phyloP scores from a whole-genome alignment of 768 basidiomycete species.

The Sarcomyxa edulis region DNA sequence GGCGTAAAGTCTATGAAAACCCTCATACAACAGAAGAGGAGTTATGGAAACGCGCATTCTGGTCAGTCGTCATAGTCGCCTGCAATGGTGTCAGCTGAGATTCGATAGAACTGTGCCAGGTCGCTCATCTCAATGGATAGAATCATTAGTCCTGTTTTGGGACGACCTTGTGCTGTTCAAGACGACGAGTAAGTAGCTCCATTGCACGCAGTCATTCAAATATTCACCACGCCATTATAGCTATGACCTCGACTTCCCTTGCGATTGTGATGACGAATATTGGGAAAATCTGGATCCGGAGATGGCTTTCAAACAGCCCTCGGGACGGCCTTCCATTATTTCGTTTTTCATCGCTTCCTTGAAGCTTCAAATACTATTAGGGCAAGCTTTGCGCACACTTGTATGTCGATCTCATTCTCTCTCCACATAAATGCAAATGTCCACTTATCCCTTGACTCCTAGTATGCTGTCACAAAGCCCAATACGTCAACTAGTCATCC shows the following conservation, averaged over 20 bases:
- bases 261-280: too few relatives aligned
- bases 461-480: slow-evolving; percentile 57
- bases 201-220: not conserved
- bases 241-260: slow-evolving; percentile 56
- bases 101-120: slow-evolving; percentile 6
- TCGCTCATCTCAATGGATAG: slow-evolving; percentile 15
- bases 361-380: slow-evolving; percentile 46
- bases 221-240: slow-evolving; percentile 28
- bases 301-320: slow-evolving; percentile 48
- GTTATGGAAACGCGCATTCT: too few relatives aligned
- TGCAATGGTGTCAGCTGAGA: not conserved
- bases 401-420: slow-evolving; percentile 30
- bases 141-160: slow-evolving; percentile 31
- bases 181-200: slow-evolving; percentile 46
- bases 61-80: slow-evolving; percentile 19
- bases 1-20: slow-evolving; percentile 24
- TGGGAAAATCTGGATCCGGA: slow-evolving; percentile 44
- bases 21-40: slow-evolving; percentile 39
- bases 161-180: slow-evolving; percentile 52
- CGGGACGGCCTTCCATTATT: slow-evolving; percentile 37
- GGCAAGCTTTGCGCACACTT: slow-evolving; percentile 44
- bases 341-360: slow-evolving; percentile 39
- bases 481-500: slow-evolving; percentile 31
- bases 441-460: not conserved
- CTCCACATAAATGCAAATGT: slow-evolving; percentile 37